These are phyloP conservation scores for Prorocentrum cordatum DNA, from an alignment of 169 alveolate genomes.

Conservation along the genomic window DNA sequence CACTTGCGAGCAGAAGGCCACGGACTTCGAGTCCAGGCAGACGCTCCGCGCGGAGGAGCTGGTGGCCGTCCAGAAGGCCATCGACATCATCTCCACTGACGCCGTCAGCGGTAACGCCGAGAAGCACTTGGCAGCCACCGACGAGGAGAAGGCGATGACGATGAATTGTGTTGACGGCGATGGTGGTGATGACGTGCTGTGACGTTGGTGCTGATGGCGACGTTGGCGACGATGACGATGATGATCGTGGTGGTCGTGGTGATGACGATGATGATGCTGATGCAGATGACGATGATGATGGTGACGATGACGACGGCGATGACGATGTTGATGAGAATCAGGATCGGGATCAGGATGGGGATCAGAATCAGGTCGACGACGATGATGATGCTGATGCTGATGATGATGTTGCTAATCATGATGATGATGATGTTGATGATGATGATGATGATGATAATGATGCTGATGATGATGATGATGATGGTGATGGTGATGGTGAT, in stretches of 20 bases:
- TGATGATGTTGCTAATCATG: not conserved
- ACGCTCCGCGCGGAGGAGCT: conserved; percentile 2
- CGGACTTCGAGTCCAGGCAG: not conserved
- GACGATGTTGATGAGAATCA: not conserved
- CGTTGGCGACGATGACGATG: not conserved
- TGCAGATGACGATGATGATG: not conserved
- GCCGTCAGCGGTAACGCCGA: conserved; percentile 33
- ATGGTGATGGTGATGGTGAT: not conserved
- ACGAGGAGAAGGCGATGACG: not conserved
- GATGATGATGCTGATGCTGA: not conserved
- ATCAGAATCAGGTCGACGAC: not conserved
- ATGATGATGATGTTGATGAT: not conserved
- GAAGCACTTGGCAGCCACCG: conserved; percentile 26
- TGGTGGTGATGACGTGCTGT: no score
- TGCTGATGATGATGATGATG: not conserved
- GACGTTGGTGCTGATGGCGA: not conserved
- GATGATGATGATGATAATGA: not conserved
- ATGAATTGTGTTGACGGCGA: no score
- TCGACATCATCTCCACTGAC: conserved; percentile 17
- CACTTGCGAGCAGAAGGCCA: not conserved
- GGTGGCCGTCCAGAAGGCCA: conserved; percentile 9
- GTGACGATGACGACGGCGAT: not conserved
- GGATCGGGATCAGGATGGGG: not conserved
- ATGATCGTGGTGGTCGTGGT: not conserved
- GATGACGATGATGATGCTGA: not conserved